Base-by-base conservation (phyloP, 352 stramenopile genomes). In the Plasmopara muralis region DNA sequence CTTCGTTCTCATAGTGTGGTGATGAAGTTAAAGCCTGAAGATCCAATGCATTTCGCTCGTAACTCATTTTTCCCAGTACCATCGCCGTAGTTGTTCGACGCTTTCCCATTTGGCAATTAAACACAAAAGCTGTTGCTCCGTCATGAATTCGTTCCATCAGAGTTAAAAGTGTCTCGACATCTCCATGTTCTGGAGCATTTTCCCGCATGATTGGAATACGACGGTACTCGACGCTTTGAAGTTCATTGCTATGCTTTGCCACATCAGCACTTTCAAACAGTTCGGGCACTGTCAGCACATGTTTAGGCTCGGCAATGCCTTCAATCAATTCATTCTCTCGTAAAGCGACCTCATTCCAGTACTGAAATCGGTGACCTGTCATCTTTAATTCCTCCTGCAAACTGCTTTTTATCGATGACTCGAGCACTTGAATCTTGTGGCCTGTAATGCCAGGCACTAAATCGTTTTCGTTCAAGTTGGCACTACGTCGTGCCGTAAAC, bases 51-150 rank as follows among this genome's bases (percentile, higher is more conserved):
- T 67, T 63, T 2, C 68, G 72, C 52, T 88, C 62, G 65, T 68
- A 89, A 33, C 89, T 76, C 6, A 92, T 67, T 47, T 69, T 74
- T 10, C 62, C 70, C 10, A 92, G 66, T 45, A 89, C 77, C 40
- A 94, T 67, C 2, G 77, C 80, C 1, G 79, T 92, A 6, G 83
- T 94, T 12, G 83, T 92, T 10, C 83, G 77, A 8, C 81, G 76
- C 52, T 90, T 89, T 10, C 83, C 83, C 79, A 91, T 92, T 63
- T 94, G 83, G 29, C 83, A 94, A 41, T 94, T 94, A 51, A 93
- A 93, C 12, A 93, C 74, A 57, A 90, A 83, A n/a, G 83, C 83
- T 14, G 83, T 93, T 20, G 58, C 41, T 3, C 39, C 37, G n/a
- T 70, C 53, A n/a, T 57, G 52, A 13, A 54, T 57, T 14, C 57